Percentiles rank a stretch among this genome's conserved stretches.
Conservation (phyloP, 169 alveolate species). For the Plasmodium gallinaceum region DNA sequence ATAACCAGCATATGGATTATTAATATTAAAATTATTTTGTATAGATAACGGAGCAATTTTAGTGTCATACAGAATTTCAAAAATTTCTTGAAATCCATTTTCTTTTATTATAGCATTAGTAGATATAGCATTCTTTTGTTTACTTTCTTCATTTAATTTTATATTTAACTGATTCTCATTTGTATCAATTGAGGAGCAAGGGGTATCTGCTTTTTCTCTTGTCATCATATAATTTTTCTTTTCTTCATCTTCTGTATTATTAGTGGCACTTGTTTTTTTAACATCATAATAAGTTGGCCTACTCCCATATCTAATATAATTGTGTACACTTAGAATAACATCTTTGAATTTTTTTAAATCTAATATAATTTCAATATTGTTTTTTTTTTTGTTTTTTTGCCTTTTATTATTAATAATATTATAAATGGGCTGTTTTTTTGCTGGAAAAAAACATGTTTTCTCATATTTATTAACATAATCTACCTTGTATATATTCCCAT, state of each 20-base stretch:
- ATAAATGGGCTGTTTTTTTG: constrained; percentile 73
- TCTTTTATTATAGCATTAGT: background rate
- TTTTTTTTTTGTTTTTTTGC: constrained; percentile 39
- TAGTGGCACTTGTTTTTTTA: constrained; percentile 16
- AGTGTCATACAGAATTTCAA: constrained; percentile 34
- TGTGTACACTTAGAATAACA: constrained; percentile 33
- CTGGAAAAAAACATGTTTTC: constrained; percentile 70
- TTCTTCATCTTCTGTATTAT: constrained; percentile 18
- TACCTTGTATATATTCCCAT: constrained; percentile 53
- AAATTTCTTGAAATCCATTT: constrained; percentile 34
- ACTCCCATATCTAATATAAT: constrained; percentile 69
- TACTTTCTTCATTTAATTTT: background rate
- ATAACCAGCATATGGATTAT: constrained; percentile 83
- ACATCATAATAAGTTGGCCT: constrained; percentile 48
- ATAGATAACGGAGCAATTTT: constrained; percentile 32
- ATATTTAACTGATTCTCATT: background rate
- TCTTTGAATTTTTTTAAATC: constrained; percentile 48
- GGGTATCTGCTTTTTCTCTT: background rate
- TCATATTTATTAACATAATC: constrained; percentile 39
- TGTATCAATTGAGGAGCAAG: background rate
- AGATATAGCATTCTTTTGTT: background rate
- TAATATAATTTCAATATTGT: constrained; percentile 41
- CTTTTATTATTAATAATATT: constrained; percentile 49
- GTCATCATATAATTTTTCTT: background rate
- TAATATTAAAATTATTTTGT: constrained; percentile 42